Evolutionary conservation across 139 green algal genomes (phyloP), one percentile per base, ranked within the genome.

Genomic region (Eudorina sp.): DNA sequence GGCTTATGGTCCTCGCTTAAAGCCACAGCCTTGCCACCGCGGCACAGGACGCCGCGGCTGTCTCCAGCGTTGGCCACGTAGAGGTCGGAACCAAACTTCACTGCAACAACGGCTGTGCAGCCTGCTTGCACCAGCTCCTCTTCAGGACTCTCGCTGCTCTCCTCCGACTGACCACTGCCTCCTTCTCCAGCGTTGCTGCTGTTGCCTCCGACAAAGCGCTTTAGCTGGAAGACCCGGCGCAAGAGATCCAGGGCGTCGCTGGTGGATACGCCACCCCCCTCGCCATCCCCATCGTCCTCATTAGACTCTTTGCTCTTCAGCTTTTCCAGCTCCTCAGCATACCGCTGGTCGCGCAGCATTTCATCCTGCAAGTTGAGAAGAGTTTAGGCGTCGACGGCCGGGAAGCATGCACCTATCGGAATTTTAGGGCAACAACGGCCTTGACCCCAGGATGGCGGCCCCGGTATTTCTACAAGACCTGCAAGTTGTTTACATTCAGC

Each of bases 21-120:
- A 0, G 96, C 92, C 0, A 97, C 81, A 14, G 96, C 95, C 34
- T 90, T 85, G 45, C 92, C 93, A 14, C 53, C 90, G 0, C 93
- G 83, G 87, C 93, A 96, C 18, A 99, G 88, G 29, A 99, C 96
- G 4, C 96, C 96, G 3, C 97, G 90, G 31, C 92, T 96, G 91
- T 99, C 97, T 23, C 97, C 97, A 9, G 97, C 97, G 85, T 99
- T 99, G 25, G 96, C 97, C 38, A 99, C 96, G 74, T 93, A 97
- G 23, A 99, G 90, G 2, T 94, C 88, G 53, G 91, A 92, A 29
- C 91, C 91, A 55, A 89, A 85, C 55, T 98, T 90, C 25, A 99
- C 88, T 5, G 96, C 96, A 38, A 98, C 96, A 43, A 99, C 96
- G 36, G 97, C 97, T 13, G 97, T 98, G 90, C 96, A 98, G 4